Percentiles rank a stretch among this genome's conserved stretches.
Evolutionary conservation across 257 asterid species (phyloP).

Genomic region (Buddleja alternifolia): DNA sequence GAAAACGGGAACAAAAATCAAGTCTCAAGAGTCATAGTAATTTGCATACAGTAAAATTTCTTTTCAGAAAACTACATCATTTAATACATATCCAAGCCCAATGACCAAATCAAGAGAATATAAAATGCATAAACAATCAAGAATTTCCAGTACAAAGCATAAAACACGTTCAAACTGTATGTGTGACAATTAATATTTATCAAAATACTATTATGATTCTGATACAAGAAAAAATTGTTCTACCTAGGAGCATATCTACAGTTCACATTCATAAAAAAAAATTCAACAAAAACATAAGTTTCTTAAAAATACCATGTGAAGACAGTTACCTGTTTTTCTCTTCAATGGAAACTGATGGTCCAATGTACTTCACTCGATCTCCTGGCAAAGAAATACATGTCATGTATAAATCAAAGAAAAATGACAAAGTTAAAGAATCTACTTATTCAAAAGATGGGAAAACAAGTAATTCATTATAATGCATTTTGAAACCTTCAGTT

Average conservation of each 20-base stretch:
- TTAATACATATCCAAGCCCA: slow-evolving; percentile 20
- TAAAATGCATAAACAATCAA: slow-evolving; percentile 12
- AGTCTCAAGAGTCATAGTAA: slow-evolving; percentile 19
- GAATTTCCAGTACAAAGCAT: slow-evolving; percentile 18
- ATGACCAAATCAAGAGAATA: not conserved
- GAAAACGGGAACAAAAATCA: slow-evolving; percentile 3
- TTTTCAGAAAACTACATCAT: slow-evolving; percentile 9
- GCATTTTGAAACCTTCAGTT: slow-evolving; percentile 11
- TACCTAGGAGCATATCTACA: not conserved
- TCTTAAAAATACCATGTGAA: slow-evolving; percentile 26
- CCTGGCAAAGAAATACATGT: slow-evolving; percentile 57
- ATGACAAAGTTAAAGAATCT: slow-evolving; percentile 16
- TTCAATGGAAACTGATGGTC: slow-evolving; percentile 62
- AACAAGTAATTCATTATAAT: not conserved
- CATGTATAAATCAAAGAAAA: slow-evolving; percentile 26
- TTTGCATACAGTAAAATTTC: slow-evolving; percentile 15
- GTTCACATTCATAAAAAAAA: slow-evolving; percentile 1
- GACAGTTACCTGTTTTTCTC: slow-evolving; percentile 71
- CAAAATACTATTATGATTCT: not conserved
- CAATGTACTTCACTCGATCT: slow-evolving; percentile 89
- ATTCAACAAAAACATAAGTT: not conserved
- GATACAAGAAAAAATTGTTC: not conserved
- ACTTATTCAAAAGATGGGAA: not conserved
- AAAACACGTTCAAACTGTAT: not conserved
- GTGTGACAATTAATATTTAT: no score